A percentile compares a stretch with the other conserved stretches of the same genome.
Conservation (phyloP, 2,329 filamentous ascomycete genomes). For the Colletotrichum sidae region DNA sequence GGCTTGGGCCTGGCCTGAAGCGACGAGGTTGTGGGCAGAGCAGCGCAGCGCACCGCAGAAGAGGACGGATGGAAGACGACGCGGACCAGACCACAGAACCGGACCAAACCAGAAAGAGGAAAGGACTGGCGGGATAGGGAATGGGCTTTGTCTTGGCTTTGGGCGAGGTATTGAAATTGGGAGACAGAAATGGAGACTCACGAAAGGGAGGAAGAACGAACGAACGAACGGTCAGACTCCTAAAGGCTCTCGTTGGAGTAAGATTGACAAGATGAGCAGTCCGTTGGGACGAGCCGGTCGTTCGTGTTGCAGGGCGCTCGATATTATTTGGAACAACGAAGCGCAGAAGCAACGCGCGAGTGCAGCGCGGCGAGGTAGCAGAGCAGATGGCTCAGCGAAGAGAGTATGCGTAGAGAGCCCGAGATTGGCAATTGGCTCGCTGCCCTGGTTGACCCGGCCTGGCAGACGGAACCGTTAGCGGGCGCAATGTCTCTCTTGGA, state of each 20-base stretch:
- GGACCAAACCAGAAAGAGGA: conserved; percentile 30
- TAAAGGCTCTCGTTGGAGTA: conserved; percentile 33
- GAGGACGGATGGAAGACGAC: not conserved
- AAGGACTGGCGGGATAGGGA: conserved; percentile 30
- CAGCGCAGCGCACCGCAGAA: not conserved
- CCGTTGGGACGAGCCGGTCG: conserved; percentile 37
- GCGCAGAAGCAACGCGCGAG: not conserved
- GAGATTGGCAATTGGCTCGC: conserved; percentile 5
- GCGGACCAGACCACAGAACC: conserved; percentile 3
- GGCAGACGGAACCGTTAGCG: conserved; percentile 9
- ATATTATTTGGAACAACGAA: conserved; percentile 35
- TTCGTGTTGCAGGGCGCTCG: conserved; percentile 23
- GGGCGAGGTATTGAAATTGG: conserved; percentile 6
- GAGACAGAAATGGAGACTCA: no score
- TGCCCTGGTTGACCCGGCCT: conserved; percentile 21
- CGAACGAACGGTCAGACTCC: conserved; percentile 32
- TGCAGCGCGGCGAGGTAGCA: conserved; percentile 24
- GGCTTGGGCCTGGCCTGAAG: conserved; percentile 31
- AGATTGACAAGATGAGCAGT: conserved; percentile 42
- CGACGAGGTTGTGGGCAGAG: conserved; percentile 24
- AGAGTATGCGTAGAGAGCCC: not conserved
- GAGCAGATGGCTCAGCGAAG: conserved; percentile 1
- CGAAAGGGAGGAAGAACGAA: conserved; percentile 13
- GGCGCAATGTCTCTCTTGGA: not conserved
- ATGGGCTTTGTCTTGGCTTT: conserved; percentile 36